Base-by-base conservation (phyloP, 1,139 yeast genomes). In the Komagataea norvegica region DNA sequence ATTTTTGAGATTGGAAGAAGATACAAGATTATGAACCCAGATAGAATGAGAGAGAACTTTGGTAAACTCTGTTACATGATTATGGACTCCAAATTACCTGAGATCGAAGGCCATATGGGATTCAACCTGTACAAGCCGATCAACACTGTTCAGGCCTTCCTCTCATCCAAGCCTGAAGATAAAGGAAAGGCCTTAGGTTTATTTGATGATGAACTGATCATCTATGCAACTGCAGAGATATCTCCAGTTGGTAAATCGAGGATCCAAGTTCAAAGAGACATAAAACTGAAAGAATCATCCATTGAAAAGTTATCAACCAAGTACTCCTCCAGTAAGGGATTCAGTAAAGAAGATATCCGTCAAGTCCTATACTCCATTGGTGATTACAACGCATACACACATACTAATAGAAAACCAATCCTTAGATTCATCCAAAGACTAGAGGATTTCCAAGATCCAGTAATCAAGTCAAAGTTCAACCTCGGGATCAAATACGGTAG, bases 1-100 rank as follows among this genome's bases (percentile, higher is more conserved):
- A 64, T 81, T 13, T 81, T 81, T 56, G 91, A 81, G 57, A 74
- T 81, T 43, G 91, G 91, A 19, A 68, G 91, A 48, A 67, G 91
- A 36, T 81, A 81, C 60, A 81, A 81, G 54, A 76, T 82, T 47
- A 78, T 81, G 87, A 81, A 81, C 53, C 91, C 91, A 0, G 87
- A 81, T 48, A 69, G 75, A 49, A 77, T 82, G 83, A 68, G 87
- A 41, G 82, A 77, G 49, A 77, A 78, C 3, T 82, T 77, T 55
- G 91, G 91, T 30, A 80, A 81, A 52, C 62, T 82, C 41, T 78
- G 83, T 64, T 81, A 80, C 57, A 82, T 81, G 82, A 77, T 82
- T 31, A 82, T 82, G 88, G 91, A 81, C 55, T 81, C 89, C 2
- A 62, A 83, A 37, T 60, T 79, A 29, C 82, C 85, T 0, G 86